Conservation (phyloP, 2,329 filamentous ascomycete species). For the Chrysosphaeria jannelii region DNA sequence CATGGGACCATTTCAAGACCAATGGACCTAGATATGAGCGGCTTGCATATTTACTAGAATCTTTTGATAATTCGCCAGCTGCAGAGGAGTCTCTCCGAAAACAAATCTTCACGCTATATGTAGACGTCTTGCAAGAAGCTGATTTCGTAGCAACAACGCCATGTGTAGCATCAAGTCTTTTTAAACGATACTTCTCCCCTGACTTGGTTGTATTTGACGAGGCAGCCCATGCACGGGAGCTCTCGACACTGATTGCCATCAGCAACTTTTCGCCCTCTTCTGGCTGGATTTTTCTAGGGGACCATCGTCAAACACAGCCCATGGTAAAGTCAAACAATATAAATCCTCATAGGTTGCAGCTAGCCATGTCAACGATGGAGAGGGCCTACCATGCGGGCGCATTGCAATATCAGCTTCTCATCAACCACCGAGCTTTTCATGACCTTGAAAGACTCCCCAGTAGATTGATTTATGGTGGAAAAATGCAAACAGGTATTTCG, state of each 20-base stretch:
- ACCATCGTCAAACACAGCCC: conserved; percentile 14
- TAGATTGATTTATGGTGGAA: conserved; percentile 11
- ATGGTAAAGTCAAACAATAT: conserved; percentile 8
- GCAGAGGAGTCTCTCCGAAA: conserved; percentile 6
- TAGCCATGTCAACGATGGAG: conserved; percentile 7
- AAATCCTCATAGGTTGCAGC: conserved; percentile 5
- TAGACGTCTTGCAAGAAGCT: conserved; percentile 9
- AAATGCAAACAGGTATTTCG: conserved; percentile 10
- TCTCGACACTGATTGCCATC: conserved; percentile 15
- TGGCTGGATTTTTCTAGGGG: conserved; percentile 15
- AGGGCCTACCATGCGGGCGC: conserved; percentile 5
- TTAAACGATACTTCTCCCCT: conserved; percentile 31
- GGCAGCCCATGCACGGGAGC: conserved; percentile 15
- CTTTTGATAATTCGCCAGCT: conserved; percentile 6
- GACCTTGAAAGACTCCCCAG: conserved; percentile 12
- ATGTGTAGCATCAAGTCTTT: conserved; percentile 11
- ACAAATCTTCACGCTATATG: conserved; percentile 10
- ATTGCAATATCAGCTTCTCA: conserved; percentile 6
- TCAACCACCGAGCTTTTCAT: conserved; percentile 7
- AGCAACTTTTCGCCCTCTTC: conserved; percentile 13
- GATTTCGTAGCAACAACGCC: conserved; percentile 18
- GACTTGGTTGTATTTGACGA: conserved; percentile 73
- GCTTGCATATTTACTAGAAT: conserved; percentile 11
- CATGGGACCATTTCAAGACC: conserved; percentile 12
- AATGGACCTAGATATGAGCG: conserved; percentile 8